Base-by-base conservation (phyloP, 345 rosid species). In the Brassica nigra region DNA sequence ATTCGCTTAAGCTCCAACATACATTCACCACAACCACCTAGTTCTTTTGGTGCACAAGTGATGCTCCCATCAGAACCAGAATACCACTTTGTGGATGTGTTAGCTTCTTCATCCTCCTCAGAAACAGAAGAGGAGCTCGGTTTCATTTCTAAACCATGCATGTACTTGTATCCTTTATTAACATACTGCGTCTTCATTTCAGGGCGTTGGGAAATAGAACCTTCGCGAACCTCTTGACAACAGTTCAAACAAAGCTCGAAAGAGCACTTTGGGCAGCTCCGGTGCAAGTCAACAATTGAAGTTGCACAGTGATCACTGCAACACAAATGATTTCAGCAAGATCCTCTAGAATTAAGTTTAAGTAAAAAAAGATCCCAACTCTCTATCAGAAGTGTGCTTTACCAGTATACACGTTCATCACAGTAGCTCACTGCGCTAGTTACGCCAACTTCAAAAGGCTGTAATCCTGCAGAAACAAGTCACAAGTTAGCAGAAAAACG, bases 1-100 rank as follows among this genome's bases (percentile, higher is more conserved):
- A 59, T 23, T 59, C 63, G 6, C 63, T 23, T 59, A 59, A 59
- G 63, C n/a, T 23, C 63, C 31, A 59, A 23, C 14, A 59, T 4
- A 59, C 63, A 59, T 3, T 59, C 63, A 23, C 63, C 31, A 23
- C 63, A 59, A 59, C 63, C 63, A 59, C 63, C 63, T 9, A 59
- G 31, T 14, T 23, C 31, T 59, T 59, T 59, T 9, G 63, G 63
- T 23, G 63, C 30, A 23, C 63, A 59, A 59, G 63, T 27, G 63
- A 59, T 59, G 63, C 31, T 23, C 5, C 31, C 63, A 59, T 59
- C 14, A 10, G 28, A 59, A 59, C 63, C 7, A 3, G 63, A 31
- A 59, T 20, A 9, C 63, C 63, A 23, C 63, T 59, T 59, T 23
- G 30, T 14, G 30, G 31, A 23, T 9, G n/a, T 1, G 31, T 23